phyloP scores from a whole-genome alignment of 164 flowering plant genomes.

The Litsea cubeba region DNA sequence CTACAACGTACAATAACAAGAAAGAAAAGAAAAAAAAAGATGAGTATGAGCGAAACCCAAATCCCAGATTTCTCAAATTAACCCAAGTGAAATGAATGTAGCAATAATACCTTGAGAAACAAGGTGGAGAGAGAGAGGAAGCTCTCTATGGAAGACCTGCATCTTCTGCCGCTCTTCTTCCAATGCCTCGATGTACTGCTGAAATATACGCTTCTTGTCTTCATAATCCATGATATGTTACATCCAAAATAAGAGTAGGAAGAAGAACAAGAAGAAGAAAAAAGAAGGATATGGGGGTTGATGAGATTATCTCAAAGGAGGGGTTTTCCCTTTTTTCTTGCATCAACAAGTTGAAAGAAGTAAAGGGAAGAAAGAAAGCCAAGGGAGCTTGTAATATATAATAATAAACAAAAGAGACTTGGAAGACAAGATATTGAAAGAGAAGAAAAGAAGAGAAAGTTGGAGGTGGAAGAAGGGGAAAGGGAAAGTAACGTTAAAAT shows the following conservation, averaged over 20 bases:
- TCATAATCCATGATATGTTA: conserved; percentile 18
- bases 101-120: conserved; percentile 57
- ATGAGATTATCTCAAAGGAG: conserved; percentile 2
- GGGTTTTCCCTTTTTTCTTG: too few relatives aligned
- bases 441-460: background rate
- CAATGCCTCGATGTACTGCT: conserved; percentile 51
- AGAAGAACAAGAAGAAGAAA: conserved; percentile 32
- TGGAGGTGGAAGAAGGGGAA: background rate
- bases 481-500: background rate
- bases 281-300: conserved; percentile 18
- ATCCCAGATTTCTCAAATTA: background rate
- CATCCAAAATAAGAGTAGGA: background rate
- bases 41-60: background rate
- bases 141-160: conserved; percentile 76
- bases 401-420: conserved; percentile 4
- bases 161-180: conserved; percentile 73
- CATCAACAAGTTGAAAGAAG: background rate
- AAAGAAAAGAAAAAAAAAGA: background rate
- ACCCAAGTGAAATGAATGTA: background rate
- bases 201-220: conserved; percentile 34
- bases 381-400: conserved; percentile 4
- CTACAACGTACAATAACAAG: background rate
- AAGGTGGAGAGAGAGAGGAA: conserved; percentile 81
- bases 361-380: background rate
- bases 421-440: conserved; percentile 1